Base-by-base conservation (phyloP, 2,329 filamentous ascomycete genomes). In the Phialophora expanda region DNA sequence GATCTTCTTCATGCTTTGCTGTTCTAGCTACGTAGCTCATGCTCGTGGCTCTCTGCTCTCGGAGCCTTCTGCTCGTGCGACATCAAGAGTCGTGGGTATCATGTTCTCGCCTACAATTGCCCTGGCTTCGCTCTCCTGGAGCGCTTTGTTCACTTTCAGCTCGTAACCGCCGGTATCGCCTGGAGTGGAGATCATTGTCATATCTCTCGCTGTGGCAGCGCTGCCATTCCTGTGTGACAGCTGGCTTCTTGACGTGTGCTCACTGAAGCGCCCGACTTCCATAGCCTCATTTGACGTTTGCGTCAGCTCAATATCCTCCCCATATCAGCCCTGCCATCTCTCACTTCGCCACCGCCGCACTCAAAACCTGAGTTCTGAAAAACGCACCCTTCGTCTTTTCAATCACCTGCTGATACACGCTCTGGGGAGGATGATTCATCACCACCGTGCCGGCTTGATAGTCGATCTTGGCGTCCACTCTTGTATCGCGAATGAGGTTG, bases 351-450 rank as follows among this genome's bases (percentile, higher is more conserved):
- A 84, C 82, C 67, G 82, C 81, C 66, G 81, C 78, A 74, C 81
- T 96, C 73, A 99, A 85, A 59, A 99, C 95, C 79, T 98, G 95
- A 71, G 95, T 99, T 77, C 95, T 85, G 87, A 99, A 99, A 87
- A 98, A 98, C 65, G 92, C 93, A 71, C 95, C 95, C 88, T 98
- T 98, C 66, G 95, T 99, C 82, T 93, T 89, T 87, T 99, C 95
- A 76, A 99, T 99, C 75, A 99, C 95, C 81, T 99, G 94, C 83
- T 97, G 94, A 82, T 99, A 98, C 72, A 99, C 94, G 70, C 93
- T 97, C 84, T 96, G 95, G 69, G 95, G 94, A 59, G 94, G 95
- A 83, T 99, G 95, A 85, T 99, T 98, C 94, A 99, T 99, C 74
- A 98, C 89, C 61, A 99, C 95, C 62, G 95, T 98, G 76, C 95